phyloP scores from a whole-genome alignment of 805 yeast genomes.

The Cyberlindnera mrakii region DNA sequence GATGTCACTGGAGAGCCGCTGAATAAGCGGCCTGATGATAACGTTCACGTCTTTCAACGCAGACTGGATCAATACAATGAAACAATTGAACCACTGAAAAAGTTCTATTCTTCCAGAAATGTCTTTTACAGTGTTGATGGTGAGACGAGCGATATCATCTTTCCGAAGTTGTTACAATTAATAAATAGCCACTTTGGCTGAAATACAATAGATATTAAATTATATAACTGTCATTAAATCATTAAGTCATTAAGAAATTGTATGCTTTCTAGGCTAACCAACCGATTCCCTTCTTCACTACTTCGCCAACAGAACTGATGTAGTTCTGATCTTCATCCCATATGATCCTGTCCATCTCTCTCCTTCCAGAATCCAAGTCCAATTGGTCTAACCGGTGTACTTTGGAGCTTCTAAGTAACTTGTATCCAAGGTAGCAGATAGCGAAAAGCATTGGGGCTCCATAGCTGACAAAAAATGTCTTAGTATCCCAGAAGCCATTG shows the following conservation, averaged over 20 bases:
- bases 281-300: conserved; percentile 21
- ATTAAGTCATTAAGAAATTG: background rate
- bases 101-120: conserved; percentile 46
- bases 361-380: conserved; percentile 78
- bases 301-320: conserved; percentile 26
- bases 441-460: conserved; percentile 52
- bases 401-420: conserved; percentile 53
- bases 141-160: conserved; percentile 76
- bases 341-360: conserved; percentile 73
- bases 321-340: conserved; percentile 69
- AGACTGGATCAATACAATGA: conserved; percentile 58
- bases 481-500: conserved; percentile 49
- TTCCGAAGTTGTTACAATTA: conserved; percentile 54
- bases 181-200: conserved; percentile 27
- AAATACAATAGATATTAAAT: background rate
- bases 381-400: conserved; percentile 64
- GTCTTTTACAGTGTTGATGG: conserved; percentile 59
- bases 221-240: background rate
- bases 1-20: conserved; percentile 88
- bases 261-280: conserved; percentile 25
- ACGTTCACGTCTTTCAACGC: conserved; percentile 60
- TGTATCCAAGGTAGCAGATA: conserved; percentile 48
- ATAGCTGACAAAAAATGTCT: conserved; percentile 60
- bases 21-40: conserved; percentile 77
- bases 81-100: conserved; percentile 58